Base-by-base conservation (phyloP, 1,139 yeast genomes). In the Scheffersomyces illinoinensis region DNA sequence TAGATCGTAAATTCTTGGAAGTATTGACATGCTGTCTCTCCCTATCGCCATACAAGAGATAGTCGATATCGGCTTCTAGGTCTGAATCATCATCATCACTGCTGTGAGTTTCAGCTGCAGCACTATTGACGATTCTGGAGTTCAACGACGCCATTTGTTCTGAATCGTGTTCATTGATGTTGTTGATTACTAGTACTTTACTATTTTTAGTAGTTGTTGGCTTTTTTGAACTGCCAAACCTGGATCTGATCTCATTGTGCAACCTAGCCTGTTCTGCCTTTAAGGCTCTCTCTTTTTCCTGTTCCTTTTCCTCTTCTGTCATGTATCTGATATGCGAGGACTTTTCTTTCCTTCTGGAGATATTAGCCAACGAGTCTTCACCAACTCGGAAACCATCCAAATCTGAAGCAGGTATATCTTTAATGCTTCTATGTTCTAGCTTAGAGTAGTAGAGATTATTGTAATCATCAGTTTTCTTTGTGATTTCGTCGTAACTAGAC, bases 341-440 rank as follows among this genome's bases (percentile, higher is more conserved):
- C 21, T 55, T 50, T 57, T 58, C 26, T 55, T 52, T 14, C 39
- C 54, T n/a, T 23, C 55, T 54, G 59, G 23, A n/a, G 21, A 5
- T 50, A 18, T 51, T 50, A 8, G 61, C 19, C 10, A 70, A 54
- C 1, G 64, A 53, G 8, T 68, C 65, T 53, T 72, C 69, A 0
- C 84, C 85, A 18, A 81, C 70, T 48, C 67, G 68, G 62, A 74
- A 77, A 20, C 82, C 83, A 50, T 75, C 74, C 51, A 80, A 68
- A 43, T 77, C 76, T 1, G 63, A 65, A 4, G 70, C 67, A 4
- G 73, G 60, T 6, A 77, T 68, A 47, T 72, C 67, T 19, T 70
- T 66, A n/a, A 76, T 54, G 14, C 67, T 63, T 12, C 73, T 64
- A 4, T 64, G 60, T 47, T 65, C 62, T 47, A 66, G 65, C 55